A percentile compares a stretch with the other conserved stretches of the same genome.
These are phyloP conservation scores for Angomonas deanei DNA, from an alignment of 208 protist genomes.

Conservation along the genomic window DNA sequence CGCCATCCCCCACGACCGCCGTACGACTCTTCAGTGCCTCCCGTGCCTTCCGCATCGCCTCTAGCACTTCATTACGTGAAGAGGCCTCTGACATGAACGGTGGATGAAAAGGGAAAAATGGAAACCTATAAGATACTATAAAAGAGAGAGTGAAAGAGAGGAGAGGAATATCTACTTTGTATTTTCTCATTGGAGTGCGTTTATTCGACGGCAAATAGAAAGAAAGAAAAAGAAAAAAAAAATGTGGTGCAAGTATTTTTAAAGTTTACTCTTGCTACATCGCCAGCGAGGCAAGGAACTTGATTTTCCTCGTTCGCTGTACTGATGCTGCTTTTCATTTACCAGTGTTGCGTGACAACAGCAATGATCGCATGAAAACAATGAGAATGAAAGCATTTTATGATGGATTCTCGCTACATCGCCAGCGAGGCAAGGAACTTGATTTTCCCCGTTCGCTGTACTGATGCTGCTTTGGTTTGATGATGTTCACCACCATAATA, in stretches of 20 bases:
- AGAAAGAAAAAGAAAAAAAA: conserved; percentile 16
- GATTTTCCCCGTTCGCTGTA: background rate
- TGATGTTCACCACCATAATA: background rate
- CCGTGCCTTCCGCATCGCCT: conserved; percentile 28
- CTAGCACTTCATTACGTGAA: conserved; percentile 27
- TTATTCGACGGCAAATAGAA: background rate
- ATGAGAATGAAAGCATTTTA: background rate
- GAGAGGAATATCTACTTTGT: too few species aligned
- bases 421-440: background rate
- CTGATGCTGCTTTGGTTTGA: conserved; percentile 1
- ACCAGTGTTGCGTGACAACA: too few species aligned
- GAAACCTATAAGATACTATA: background rate
- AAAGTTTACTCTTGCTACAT: conserved; percentile 1
- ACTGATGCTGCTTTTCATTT: conserved; percentile 4
- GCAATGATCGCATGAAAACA: background rate
- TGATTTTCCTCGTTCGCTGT: background rate
- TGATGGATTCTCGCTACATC: background rate
- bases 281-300: background rate
- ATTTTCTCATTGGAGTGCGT: too few species aligned
- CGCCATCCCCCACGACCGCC: background rate
- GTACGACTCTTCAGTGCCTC: conserved; percentile 23
- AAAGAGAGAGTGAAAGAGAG: background rate
- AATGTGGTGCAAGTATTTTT: background rate
- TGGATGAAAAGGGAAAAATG: background rate
- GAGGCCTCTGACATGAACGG: background rate